These are phyloP conservation scores for Sporobolomyces roseus DNA, from an alignment of 768 basidiomycete genomes.

Conservation along the genomic window DNA sequence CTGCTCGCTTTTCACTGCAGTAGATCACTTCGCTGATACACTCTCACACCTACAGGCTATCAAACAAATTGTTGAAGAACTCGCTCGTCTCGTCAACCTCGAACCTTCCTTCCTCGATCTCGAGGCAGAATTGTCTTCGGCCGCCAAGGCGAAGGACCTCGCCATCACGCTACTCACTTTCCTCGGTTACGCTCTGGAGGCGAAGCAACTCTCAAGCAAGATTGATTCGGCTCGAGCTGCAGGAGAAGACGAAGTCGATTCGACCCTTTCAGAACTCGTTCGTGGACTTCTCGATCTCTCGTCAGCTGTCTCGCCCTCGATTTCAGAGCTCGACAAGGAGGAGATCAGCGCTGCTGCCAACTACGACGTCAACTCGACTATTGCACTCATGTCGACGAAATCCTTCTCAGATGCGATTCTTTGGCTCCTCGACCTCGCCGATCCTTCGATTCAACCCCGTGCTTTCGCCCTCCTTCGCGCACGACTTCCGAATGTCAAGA, in stretches of 20 bases:
- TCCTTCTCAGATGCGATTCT: constrained; percentile 56
- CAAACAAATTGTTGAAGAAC: constrained; percentile 64
- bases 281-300: constrained; percentile 37
- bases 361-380: constrained; percentile 56
- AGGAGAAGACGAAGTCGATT: constrained; percentile 30
- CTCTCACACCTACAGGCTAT: constrained; percentile 54
- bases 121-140: neutral
- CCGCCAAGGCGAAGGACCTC: constrained; percentile 19
- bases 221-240: constrained; percentile 37
- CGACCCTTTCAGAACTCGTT: constrained; percentile 36
- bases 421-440: constrained; percentile 42
- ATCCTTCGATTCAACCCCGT: constrained; percentile 32
- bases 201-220: constrained; percentile 42
- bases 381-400: constrained; percentile 64
- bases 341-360: constrained; percentile 46
- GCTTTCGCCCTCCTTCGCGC: constrained; percentile 68
- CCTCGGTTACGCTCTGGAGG: constrained; percentile 47
- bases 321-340: constrained; percentile 14
- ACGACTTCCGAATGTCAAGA: constrained; percentile 62
- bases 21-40: neutral
- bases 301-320: constrained; percentile 32
- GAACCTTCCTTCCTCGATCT: constrained; percentile 33
- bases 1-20: neutral
- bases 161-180: constrained; percentile 67
- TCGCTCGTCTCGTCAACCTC: constrained; percentile 56